Base-by-base conservation (phyloP, 352 stramenopile species). In the Phytophthora pistaciae region DNA sequence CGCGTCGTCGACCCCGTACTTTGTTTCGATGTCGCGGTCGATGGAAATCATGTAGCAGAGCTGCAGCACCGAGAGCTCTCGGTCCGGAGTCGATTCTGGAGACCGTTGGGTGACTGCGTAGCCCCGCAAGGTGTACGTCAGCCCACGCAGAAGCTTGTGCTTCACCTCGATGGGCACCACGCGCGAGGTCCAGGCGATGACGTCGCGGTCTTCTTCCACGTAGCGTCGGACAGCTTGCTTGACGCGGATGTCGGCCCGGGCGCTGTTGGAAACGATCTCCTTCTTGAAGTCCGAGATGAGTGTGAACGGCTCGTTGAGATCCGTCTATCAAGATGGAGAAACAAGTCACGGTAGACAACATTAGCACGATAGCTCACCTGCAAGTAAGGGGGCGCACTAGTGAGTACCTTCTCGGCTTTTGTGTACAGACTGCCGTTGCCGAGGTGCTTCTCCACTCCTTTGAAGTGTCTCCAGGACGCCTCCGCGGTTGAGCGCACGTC, bases 221-320 rank as follows among this genome's bases (percentile, higher is more conserved):
- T 80, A 82, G 5, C 79, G 75, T 2, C 79, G 77, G n/a, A 87
- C 49, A 13, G 84, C 72, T 56, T 90, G 79, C 23, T 84, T 76
- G 14, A 88, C 68, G 5, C 66, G 56, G 64, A 90, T 83, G 16
- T 85, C 66, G 3, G 82, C 75, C 3, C 69, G 68, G 7, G 67
- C 77, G 44, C 68, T 70, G 60, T 81, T 79, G 16, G 68, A 73
- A 18, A 70, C 60, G 4, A 84, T 58, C 66, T 88, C 78, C 14
- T 86, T 77, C 36, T 72, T 74, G 56, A 84, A 79, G 48, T 78
- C 80, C 29, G 83, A 70, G 36, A 88, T 54, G 42, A 88, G 78
- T n/a, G 76, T 83, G 50, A 83, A 73, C 16, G 53, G 60, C 25
- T 68, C 53, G n/a, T 53, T 60, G n/a, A 73, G 33, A 16, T 64